Evolutionary conservation across 2,329 filamentous ascomycete genomes (phyloP), one percentile per base, ranked within the genome.

Genomic region (Westerdykella sp.): DNA sequence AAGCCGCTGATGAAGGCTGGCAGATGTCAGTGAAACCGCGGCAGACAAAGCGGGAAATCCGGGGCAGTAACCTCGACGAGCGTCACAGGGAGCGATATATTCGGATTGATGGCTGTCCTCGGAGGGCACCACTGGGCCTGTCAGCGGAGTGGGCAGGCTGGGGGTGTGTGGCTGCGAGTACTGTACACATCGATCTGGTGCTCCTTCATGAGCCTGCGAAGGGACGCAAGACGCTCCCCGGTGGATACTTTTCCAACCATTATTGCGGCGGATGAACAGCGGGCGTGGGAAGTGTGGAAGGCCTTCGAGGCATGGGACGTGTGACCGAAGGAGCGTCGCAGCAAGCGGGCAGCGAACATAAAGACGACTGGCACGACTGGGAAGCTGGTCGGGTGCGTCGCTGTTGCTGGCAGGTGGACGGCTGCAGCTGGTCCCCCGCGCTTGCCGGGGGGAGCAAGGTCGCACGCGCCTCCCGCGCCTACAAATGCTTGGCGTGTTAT

Each of bases 41-140:
- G 54, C 40, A 47, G 50, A 40, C 48, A 49, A 49, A 34, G 42
- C 43, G 42, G 41, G 21, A 46, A 40, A 18, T 21, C 39, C 46
- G 49, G 53, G 46, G 28, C 34, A 40, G 59, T 59, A 50, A 81
- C 78, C 78, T 79, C 93, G 83, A 54, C 93, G 83, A 48, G 79
- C 90, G 73, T 98, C 93, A 65, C 88, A 95, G n/a, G 84, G 83
- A 40, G 93, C 93, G 67, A 96, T 96, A 69, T 98, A 98, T 72
- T 98, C 93, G 54, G 91, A 97, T 55, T 91, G 87, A 67, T 98
- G 93, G 63, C 87, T 91, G 67, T 98, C 93, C 78, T 97, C 93
- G 28, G 91, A 96, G 1, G 93, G 93, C 6, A 97, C 80, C 62
- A 98, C 91, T 97, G 64, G 35, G 39, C 6, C 49, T 55, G 59